Conservation (phyloP, 495 filamentous ascomycete genomes). For the Rusavskia elegans region DNA sequence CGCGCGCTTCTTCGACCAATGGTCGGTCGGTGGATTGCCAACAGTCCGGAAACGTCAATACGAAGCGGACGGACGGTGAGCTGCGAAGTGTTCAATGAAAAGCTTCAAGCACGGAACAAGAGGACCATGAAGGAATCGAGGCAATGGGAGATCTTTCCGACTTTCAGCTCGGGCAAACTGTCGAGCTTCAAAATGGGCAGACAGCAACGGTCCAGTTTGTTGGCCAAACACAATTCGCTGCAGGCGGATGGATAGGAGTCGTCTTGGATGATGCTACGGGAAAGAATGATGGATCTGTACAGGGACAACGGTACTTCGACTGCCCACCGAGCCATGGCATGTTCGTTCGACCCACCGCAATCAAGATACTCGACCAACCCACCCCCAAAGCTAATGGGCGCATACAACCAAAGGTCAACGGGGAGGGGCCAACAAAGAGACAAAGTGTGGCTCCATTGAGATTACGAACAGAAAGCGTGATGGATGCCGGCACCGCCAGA, state of each 20-base stretch:
- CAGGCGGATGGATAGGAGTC: slow-evolving; percentile 78
- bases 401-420: slow-evolving; percentile 11
- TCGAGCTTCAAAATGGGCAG: slow-evolving; percentile 62
- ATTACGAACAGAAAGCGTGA: slow-evolving; percentile 20
- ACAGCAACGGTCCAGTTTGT: slow-evolving; percentile 63
- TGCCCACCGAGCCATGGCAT: slow-evolving; percentile 69
- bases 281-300: slow-evolving; percentile 88
- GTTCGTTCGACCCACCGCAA: slow-evolving; percentile 60
- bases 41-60: too few relatives aligned
- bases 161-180: slow-evolving; percentile 36
- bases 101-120: too few relatives aligned
- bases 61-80: too few relatives aligned
- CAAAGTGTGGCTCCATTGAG: slow-evolving; percentile 18
- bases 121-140: slow-evolving; percentile 3
- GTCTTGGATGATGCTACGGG: slow-evolving; percentile 72
- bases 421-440: slow-evolving; percentile 12
- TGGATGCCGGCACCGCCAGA: slow-evolving; percentile 37
- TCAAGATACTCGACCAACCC: slow-evolving; percentile 43
- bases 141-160: slow-evolving; percentile 17
- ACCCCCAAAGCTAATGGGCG: slow-evolving; percentile 24
- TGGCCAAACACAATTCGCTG: slow-evolving; percentile 62
- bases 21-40: too few relatives aligned
- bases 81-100: too few relatives aligned
- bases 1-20: too few relatives aligned
- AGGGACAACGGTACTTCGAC: slow-evolving; percentile 81